Evolutionary conservation across 495 filamentous ascomycete genomes (phyloP), one percentile per base, ranked within the genome.

Genomic region (Immersiella caudata): DNA sequence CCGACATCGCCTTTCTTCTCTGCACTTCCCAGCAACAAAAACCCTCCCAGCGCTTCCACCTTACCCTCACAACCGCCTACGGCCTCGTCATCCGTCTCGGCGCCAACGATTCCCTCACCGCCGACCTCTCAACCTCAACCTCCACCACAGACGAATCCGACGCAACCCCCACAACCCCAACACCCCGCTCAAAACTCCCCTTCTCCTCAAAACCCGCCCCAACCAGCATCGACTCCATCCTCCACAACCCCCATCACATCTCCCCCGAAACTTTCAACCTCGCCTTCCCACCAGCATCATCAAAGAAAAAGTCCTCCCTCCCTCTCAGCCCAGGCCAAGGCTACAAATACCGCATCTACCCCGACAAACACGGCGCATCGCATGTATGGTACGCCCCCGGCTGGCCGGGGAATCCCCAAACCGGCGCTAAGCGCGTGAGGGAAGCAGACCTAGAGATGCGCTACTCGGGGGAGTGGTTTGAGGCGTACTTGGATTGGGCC

Each of bases 1-100:
- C 69, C 26, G 69, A 71, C 62, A 52, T 68, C 16, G 69, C 69
- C 11, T 71, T 71, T 22, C 66, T 71, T 26, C 66, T 71, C 54
- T 71, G 69, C 61, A 68, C 69, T 25, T 68, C 61, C 29, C 56
- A 60, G 16, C 62, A 57, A 6, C 26, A 51, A 8, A 16, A 54
- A 24, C 16, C 33, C n/a, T 1, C 36, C 49, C 54, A 54, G 14
- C 14, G 16, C 9, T 51, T 21, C 55, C 62, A 51, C 6, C 56
- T 68, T 2, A 61, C 61, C 5, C 59, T 71, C n/a, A 12, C 24
- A 26, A 71, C 62, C 0, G 22, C 56, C 18, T 68, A 65, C 51
- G 69, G 69, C 6, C 69, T 71, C 0, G 18, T 57, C 8, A 50
- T 71, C n/a, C 46, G 54, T 36, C 50, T 71, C 22, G 26, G 24